Evolutionary conservation across 352 stramenopile genomes (phyloP), one percentile per base, ranked within the genome.

Genomic region (Saprolegnia parasitica): DNA sequence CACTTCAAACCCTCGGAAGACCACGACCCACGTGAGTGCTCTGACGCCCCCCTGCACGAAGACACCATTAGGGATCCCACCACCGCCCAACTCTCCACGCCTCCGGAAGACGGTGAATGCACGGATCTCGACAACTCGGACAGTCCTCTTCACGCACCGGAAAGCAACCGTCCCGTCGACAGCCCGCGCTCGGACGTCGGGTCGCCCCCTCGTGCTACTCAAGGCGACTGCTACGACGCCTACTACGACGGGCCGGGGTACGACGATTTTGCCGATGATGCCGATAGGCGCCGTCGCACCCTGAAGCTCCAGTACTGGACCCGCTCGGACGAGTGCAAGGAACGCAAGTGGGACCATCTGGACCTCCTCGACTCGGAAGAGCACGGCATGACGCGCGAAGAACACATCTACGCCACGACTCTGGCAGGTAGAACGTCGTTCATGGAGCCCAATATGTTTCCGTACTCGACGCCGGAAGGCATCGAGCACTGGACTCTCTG

Each of bases 291-390:
- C 39, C 87, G 85, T 42, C 83, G 87, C 23, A 93, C 83, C 18
- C 84, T 95, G 50, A 90, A 92, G 78, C 87, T 93, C 47, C 85
- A 95, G 76, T 95, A 95, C 73, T 95, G 87, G 87, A 95, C 81
- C 68, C 83, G 87, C 37, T 90, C 87, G 0, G 84, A 93, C 73
- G 87, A 93, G 70, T 93, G 87, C 76, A 95, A 95, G 71, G 81
- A 92, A 67, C 84, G 85, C 68, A 95, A 95, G 68, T 95, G 87
- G 87, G 85, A 95, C 65, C 87, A 95, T 65, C 72, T 95, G 13
- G 87, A 95, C 70, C 81, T 90, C 49, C 91, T 95, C 37, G 63
- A 71, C 39, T 75, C 77, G 0, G 78, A 91, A n/a, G 81, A 87
- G 24, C 91, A 91, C 65, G 84, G 80, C 0, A 49, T 15, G 18